Evolutionary conservation across 495 filamentous ascomycete species (phyloP).

Genomic region (Neurospora sp.): DNA sequence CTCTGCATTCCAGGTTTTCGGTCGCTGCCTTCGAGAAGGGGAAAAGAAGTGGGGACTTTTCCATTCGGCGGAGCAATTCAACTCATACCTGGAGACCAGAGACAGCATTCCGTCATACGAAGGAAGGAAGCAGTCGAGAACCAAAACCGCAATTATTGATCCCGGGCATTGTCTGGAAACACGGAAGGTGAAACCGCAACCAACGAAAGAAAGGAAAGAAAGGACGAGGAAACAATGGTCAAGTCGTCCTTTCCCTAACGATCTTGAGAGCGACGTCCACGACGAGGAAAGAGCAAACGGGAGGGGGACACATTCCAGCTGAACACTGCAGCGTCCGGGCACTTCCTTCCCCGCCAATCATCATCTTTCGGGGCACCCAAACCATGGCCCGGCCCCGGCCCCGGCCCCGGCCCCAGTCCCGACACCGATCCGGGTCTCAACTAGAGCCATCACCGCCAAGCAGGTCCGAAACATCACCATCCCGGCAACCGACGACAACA

Average conservation of each 20-base stretch:
- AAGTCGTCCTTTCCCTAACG: neutral
- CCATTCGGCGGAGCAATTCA: neutral
- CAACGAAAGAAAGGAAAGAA: neutral
- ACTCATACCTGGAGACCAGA: neutral
- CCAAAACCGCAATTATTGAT: neutral
- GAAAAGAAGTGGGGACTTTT: neutral
- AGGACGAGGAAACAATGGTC: neutral
- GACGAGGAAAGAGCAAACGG: neutral
- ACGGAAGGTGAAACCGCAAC: neutral
- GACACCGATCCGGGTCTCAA: neutral
- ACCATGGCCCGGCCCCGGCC: neutral
- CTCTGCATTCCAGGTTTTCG: neutral
- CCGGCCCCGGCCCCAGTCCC: neutral
- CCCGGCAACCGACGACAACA: neutral
- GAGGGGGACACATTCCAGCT: neutral
- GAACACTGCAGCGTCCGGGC: neutral
- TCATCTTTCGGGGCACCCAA: neutral
- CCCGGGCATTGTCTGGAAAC: neutral
- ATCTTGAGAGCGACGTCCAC: neutral
- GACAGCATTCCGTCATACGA: neutral
- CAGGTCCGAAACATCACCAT: neutral
- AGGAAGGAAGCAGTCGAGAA: neutral
- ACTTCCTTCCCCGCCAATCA: neutral
- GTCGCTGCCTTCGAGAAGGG: neutral
- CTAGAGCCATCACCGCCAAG: neutral